Evolutionary conservation across 2,329 filamentous ascomycete genomes (phyloP).

Genomic region (Drechslerella coelobrocha): DNA sequence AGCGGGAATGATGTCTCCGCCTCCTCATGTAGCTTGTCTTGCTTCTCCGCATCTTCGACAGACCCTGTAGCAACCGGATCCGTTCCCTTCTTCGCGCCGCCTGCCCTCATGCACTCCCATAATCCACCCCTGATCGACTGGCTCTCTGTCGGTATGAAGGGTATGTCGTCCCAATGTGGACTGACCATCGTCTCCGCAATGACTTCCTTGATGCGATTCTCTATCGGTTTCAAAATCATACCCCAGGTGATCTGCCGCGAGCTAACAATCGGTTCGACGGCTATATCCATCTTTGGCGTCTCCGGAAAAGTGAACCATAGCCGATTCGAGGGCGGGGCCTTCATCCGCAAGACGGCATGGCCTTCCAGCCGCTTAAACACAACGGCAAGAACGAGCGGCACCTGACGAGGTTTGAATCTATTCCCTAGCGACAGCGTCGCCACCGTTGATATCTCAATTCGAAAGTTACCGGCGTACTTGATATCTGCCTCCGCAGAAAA

Average conservation of each 20-base stretch:
- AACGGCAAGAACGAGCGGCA: slow-evolving; percentile 85
- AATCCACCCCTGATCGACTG: slow-evolving; percentile 86
- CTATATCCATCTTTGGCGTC: slow-evolving; percentile 92
- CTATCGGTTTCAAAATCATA: slow-evolving; percentile 88
- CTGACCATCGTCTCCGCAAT: slow-evolving; percentile 88
- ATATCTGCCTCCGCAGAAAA: slow-evolving; percentile 85
- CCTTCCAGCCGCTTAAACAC: slow-evolving; percentile 85
- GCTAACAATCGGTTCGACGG: slow-evolving; percentile 94
- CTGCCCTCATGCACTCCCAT: slow-evolving; percentile 63
- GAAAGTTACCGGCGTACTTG: slow-evolving; percentile 86
- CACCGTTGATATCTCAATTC: slow-evolving; percentile 88
- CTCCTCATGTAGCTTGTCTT: slow-evolving; percentile 53
- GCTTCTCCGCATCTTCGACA: slow-evolving; percentile 56
- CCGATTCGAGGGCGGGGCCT: slow-evolving; percentile 92
- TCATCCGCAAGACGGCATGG: slow-evolving; percentile 83
- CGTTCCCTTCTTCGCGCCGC: slow-evolving; percentile 23
- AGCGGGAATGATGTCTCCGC: slow-evolving; percentile 33
- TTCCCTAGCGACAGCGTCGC: slow-evolving; percentile 87
- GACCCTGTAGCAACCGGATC: slow-evolving; percentile 55
- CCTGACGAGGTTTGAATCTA: slow-evolving; percentile 87
- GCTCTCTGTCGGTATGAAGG: slow-evolving; percentile 81
- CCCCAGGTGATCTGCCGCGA: slow-evolving; percentile 94
- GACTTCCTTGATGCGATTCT: slow-evolving; percentile 92
- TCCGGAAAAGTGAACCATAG: slow-evolving; percentile 94
- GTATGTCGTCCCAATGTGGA: slow-evolving; percentile 95